Percentiles rank a stretch among this genome's conserved stretches.
Conservation (phyloP, 2,329 filamentous ascomycete species). For the Sporothrix globosa region DNA sequence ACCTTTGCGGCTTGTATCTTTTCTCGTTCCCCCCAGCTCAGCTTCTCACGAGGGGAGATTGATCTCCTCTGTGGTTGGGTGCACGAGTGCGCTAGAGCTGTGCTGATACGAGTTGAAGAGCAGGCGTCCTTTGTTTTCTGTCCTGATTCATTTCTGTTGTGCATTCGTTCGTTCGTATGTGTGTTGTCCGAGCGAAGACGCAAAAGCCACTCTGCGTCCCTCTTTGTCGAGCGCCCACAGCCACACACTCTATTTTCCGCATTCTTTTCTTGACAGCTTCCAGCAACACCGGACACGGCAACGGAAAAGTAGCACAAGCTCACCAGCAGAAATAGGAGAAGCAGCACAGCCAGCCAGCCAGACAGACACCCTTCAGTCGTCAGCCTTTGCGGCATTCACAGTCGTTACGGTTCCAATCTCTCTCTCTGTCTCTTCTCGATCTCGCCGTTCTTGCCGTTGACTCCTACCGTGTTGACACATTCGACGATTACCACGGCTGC, state of each 20-base stretch:
- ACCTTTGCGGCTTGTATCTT: not conserved
- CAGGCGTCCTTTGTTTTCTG: not conserved
- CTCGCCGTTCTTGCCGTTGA: not conserved
- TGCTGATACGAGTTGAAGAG: not conserved
- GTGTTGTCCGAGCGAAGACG: conserved; percentile 12
- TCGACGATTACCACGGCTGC: not conserved
- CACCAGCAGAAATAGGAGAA: not conserved
- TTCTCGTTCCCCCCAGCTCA: not conserved
- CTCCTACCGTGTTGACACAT: not conserved
- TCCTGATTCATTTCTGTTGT: not conserved
- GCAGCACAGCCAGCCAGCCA: conserved; percentile 1
- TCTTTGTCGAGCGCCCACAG: conserved; percentile 10
- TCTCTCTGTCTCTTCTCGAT: not conserved
- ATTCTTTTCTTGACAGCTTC: conserved; percentile 8
- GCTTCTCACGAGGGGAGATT: not conserved
- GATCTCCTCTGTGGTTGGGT: conserved; percentile 17
- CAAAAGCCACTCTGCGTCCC: not conserved
- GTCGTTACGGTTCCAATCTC: conserved; percentile 12
- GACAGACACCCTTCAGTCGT: not conserved
- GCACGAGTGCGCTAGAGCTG: not conserved
- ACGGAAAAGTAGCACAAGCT: not conserved
- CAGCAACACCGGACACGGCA: conserved; percentile 8
- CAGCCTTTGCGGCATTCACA: conserved; percentile 16
- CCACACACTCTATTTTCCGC: conserved; percentile 21
- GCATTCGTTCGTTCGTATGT: conserved; percentile 1